A percentile compares a stretch with the other conserved stretches of the same genome.
These are phyloP conservation scores for Cryptococcus sp. DNA, from an alignment of 1,284 basidiomycete genomes.

Conservation along the genomic window DNA sequence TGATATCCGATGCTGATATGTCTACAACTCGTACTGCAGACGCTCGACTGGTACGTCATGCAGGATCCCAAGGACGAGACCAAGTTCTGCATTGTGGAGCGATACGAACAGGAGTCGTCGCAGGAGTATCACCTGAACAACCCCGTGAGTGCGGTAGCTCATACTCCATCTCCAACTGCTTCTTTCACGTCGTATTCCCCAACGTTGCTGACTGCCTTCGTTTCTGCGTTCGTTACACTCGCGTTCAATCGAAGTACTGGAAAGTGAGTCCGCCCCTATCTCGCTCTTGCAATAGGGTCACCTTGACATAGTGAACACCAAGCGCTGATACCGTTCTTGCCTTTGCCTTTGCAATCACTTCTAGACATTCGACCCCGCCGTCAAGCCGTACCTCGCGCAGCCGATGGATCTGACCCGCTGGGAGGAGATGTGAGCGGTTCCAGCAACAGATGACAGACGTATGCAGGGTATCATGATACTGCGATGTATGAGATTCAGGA, in stretches of 20 bases:
- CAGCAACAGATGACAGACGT: background rate
- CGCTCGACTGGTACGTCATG: slow-evolving; percentile 51
- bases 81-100: slow-evolving; percentile 53
- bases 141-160: slow-evolving; percentile 33
- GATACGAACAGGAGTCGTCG: slow-evolving; percentile 51
- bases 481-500: too few species aligned
- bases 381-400: slow-evolving; percentile 48
- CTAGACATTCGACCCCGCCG: slow-evolving; percentile 51
- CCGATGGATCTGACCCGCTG: slow-evolving; percentile 52
- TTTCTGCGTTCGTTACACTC: background rate
- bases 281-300: background rate
- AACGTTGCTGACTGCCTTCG: background rate
- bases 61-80: slow-evolving; percentile 52
- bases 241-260: slow-evolving; percentile 38
- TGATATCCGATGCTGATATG: background rate
- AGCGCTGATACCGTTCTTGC: background rate
- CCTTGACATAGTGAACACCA: background rate
- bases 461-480: background rate
- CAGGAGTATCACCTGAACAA: slow-evolving; percentile 51
- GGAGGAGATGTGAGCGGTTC: slow-evolving; percentile 46
- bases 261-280: slow-evolving; percentile 26
- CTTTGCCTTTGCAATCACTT: background rate
- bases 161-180: background rate
- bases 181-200: background rate
- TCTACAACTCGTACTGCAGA: slow-evolving; percentile 14